Evolutionary conservation across 1,139 yeast species (phyloP), one percentile per base, ranked within the genome.

Genomic region (Yarrowia galli): DNA sequence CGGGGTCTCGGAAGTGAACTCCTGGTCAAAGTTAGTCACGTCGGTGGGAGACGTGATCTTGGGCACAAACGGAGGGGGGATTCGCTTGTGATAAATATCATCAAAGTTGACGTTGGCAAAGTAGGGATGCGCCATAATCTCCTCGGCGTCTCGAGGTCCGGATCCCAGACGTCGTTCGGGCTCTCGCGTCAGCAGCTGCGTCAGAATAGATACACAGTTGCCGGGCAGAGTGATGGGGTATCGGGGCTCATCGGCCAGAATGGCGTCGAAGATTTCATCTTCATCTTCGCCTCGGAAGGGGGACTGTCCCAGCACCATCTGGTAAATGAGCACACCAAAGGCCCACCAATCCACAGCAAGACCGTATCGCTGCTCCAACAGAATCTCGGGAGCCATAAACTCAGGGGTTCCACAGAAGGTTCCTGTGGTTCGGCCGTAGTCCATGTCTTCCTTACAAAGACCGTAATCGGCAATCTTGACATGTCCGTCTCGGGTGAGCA

Each of bases 331-430:
- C 43, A 96, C 98, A 67, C 99, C 99, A 82, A 93, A 92, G 0
- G 99, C 98, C 99, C 99, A 95, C 99, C 99, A 96, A 79, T 95
- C 99, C 67, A 95, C 99, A 61, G 96, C 90, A 74, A 97, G 87
- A 66, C 92, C 96, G 75, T 95, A 95, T 70, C 89, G 89, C 78
- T 92, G 97, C 68, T 96, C 98, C 69, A 91, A 88, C 75, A 96
- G 84, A 73, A 95, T 93, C 79, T 95, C 99, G 0, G 99, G 99
- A 0, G 99, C 99, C 97, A 95, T 95, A 74, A 95, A 92, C 77
- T 95, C 99, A 0, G 99, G 99, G 0, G 99, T 95, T 74, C 99
- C 99, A 81, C 99, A 96, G 80, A 95, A 95, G 0, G 99, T 95
- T 13, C 95, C 91, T 0, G 99, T 96, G 36, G 95, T 91, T 72